These are phyloP conservation scores for Fonsecaea nubica DNA, from an alignment of 2,329 filamentous ascomycete species.

Conservation along the genomic window DNA sequence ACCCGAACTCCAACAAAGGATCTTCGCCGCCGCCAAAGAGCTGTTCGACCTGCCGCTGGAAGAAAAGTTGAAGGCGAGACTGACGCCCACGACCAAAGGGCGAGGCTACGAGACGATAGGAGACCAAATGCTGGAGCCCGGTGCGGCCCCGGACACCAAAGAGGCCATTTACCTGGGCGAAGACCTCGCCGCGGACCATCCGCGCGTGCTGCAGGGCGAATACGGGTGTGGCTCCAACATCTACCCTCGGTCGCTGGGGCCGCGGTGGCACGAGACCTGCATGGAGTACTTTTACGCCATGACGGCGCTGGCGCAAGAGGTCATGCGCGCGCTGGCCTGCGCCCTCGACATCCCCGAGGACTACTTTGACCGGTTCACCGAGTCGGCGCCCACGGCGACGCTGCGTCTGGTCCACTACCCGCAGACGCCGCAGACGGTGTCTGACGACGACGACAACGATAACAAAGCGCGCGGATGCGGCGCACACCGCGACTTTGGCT, in stretches of 20 bases:
- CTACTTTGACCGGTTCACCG: slow-evolving; percentile 39
- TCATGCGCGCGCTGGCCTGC: slow-evolving; percentile 34
- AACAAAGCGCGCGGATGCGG: slow-evolving; percentile 36
- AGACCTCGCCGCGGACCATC: slow-evolving; percentile 23
- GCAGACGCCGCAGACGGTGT: slow-evolving; percentile 25
- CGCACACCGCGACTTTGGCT: slow-evolving; percentile 46
- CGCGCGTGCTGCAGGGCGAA: slow-evolving; percentile 17
- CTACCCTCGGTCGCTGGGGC: slow-evolving; percentile 7
- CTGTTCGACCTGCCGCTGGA: slow-evolving; percentile 56
- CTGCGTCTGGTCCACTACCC: slow-evolving; percentile 42
- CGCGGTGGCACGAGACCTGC: slow-evolving; percentile 20
- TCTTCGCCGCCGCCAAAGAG: slow-evolving; percentile 49
- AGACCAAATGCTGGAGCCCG: slow-evolving; percentile 31
- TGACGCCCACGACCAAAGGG: slow-evolving; percentile 9
- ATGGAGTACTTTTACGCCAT: slow-evolving; percentile 34
- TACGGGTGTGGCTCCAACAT: slow-evolving; percentile 19
- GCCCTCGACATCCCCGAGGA: slow-evolving; percentile 34
- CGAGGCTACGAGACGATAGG: slow-evolving; percentile 53
- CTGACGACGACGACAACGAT: too few relatives aligned
- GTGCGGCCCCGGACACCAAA: slow-evolving; percentile 33
- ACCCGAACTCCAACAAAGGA: slow-evolving; percentile 47
- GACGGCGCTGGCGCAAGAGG: slow-evolving; percentile 30
- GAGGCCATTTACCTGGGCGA: slow-evolving; percentile 29
- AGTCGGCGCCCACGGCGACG: slow-evolving; percentile 37
- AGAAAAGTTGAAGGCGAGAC: slow-evolving; percentile 38